phyloP scores from a whole-genome alignment of 768 basidiomycete genomes.

The Paxillus ammoniavirescens region DNA sequence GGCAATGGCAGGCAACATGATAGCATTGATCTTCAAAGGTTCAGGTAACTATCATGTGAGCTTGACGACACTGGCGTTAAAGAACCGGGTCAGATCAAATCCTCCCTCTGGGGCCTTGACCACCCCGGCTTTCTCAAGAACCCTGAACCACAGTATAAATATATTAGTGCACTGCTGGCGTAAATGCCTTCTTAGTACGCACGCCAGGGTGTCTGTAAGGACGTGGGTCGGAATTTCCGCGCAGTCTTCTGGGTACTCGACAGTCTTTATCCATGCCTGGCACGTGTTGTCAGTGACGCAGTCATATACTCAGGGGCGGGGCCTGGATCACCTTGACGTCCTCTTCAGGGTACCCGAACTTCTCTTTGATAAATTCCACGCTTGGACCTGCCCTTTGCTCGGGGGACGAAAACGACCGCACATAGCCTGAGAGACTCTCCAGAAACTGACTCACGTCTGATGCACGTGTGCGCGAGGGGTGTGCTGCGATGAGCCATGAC shows the following conservation, averaged over 20 bases:
- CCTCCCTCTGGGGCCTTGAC: slow-evolving; percentile 52
- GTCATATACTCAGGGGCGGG: background rate
- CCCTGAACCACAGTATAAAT: slow-evolving; percentile 38
- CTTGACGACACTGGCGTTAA: slow-evolving; percentile 52
- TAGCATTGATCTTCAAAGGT: background rate
- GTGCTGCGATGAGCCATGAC: slow-evolving; percentile 92
- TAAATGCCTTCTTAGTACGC: slow-evolving; percentile 21
- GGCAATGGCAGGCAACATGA: background rate
- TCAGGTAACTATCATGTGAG: slow-evolving; percentile 36
- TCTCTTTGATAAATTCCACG: slow-evolving; percentile 71
- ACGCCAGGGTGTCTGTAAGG: slow-evolving; percentile 70
- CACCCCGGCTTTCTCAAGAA: slow-evolving; percentile 75
- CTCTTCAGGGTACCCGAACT: slow-evolving; percentile 78
- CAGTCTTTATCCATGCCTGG: slow-evolving; percentile 81
- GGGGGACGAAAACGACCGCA: slow-evolving; percentile 61
- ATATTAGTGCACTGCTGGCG: background rate
- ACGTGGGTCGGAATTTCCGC: slow-evolving; percentile 60
- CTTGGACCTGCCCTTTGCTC: slow-evolving; percentile 57
- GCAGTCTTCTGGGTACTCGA: slow-evolving; percentile 71
- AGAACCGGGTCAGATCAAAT: slow-evolving; percentile 55
- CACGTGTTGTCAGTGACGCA: background rate
- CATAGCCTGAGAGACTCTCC: slow-evolving; percentile 56
- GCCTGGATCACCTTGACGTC: slow-evolving; percentile 64
- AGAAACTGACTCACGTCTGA: slow-evolving; percentile 60
- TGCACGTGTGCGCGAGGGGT: slow-evolving; percentile 59